Evolutionary conservation across 129 eudicot genomes (phyloP).

Genomic region (Saposhnikovia divaricata): DNA sequence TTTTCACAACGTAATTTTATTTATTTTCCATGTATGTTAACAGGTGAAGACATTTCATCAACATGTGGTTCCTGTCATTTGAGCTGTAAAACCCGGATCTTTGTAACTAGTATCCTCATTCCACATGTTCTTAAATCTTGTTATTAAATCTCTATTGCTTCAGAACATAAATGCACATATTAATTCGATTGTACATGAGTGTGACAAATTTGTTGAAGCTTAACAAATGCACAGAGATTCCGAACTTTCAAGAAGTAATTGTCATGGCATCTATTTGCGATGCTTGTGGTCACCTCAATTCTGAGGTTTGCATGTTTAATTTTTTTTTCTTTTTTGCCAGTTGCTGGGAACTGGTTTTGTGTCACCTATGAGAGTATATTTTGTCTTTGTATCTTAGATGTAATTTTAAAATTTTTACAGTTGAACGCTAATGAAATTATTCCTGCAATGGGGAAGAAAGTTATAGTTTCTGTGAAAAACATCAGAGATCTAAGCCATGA

Average conservation of each 20-base stretch:
- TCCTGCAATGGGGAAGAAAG: slow-evolving; percentile 8
- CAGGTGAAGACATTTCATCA: slow-evolving; percentile 96
- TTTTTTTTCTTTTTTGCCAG: background rate
- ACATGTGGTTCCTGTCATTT: slow-evolving; percentile 89
- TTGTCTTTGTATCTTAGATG: background rate
- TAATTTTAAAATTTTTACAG: background rate
- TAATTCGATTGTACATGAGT: background rate
- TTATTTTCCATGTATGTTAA: background rate
- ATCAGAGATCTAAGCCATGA: slow-evolving; percentile 7
- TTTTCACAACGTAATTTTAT: background rate
- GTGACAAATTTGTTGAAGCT: slow-evolving; percentile 37
- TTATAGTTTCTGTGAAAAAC: slow-evolving; percentile 5
- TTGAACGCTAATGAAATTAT: slow-evolving; percentile 5
- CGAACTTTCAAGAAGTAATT: slow-evolving; percentile 92
- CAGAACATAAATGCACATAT: background rate
- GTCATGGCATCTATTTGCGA: slow-evolving; percentile 96
- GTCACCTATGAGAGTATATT: background rate
- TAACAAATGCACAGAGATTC: slow-evolving; percentile 61
- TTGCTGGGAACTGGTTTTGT: background rate
- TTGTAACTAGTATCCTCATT: slow-evolving; percentile 82
- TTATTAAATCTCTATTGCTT: background rate
- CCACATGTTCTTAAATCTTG: background rate
- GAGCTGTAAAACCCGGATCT: slow-evolving; percentile 84
- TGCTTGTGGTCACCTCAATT: slow-evolving; percentile 78
- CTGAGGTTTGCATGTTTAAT: slow-evolving; percentile 53